These are phyloP conservation scores for Fusarium camptoceras DNA, from an alignment of 2,329 filamentous ascomycete genomes.

Conservation along the genomic window DNA sequence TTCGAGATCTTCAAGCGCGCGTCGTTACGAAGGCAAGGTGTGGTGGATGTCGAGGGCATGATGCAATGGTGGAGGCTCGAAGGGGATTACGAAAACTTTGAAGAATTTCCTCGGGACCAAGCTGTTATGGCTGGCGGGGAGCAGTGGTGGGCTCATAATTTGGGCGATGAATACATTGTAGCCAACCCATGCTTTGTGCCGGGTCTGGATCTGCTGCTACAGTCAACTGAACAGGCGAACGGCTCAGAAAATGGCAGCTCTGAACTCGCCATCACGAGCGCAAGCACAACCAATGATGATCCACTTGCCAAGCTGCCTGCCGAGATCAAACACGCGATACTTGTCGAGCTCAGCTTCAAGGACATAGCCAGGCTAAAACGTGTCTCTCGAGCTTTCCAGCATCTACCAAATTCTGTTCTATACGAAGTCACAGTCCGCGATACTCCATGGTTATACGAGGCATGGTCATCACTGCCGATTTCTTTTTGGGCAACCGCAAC, in stretches of 20 bases:
- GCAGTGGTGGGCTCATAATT: conserved; percentile 29
- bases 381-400: conserved; percentile 21
- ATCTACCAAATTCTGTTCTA: conserved; percentile 13
- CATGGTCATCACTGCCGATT: conserved; percentile 20
- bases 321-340: conserved; percentile 26
- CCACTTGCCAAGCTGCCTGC: conserved; percentile 15
- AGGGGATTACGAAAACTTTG: neutral
- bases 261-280: fast-evolving
- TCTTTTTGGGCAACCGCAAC: conserved; percentile 34
- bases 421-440: conserved; percentile 13
- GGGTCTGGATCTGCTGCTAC: conserved; percentile 9
- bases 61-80: conserved; percentile 26
- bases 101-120: conserved; percentile 14
- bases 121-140: neutral
- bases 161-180: conserved; percentile 31
- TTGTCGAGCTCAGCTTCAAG: conserved; percentile 11
- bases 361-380: conserved; percentile 24
- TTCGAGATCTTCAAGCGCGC: conserved; percentile 48
- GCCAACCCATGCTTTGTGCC: conserved; percentile 41
- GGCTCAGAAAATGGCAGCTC: neutral
- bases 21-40: conserved; percentile 20
- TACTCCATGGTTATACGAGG: conserved; percentile 35
- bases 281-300: neutral
- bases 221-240: neutral
- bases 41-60: conserved; percentile 38